Evolutionary conservation across 371 early-diverging fungal genomes (phyloP), one percentile per base, ranked within the genome.

Genomic region (Mortierella sp.): DNA sequence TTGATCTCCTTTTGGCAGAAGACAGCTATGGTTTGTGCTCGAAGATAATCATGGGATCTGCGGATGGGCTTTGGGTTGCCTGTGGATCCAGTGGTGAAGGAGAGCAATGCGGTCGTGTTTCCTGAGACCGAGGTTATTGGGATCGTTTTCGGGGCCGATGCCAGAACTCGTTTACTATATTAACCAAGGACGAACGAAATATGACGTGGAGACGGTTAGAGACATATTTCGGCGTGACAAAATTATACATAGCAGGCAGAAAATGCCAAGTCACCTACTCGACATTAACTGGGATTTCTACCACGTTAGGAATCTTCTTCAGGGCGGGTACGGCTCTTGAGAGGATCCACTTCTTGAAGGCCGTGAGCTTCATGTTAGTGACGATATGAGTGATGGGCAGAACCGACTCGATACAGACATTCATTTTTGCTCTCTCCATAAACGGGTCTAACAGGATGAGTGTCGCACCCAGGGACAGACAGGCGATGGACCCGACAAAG

Each of bases 341-440:
- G 27, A 76, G 78, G 27, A 65, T 39, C 78, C 78, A 76, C 43
- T 76, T 76, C 59, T 76, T 76, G 63, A 76, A 76, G 2, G 62
- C 32, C 6, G 78, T 65, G 34, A 76, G 62, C 27, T 64, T 76
- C 78, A 76, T 76, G 50, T 76, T 76, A 23, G 78, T 76, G 50
- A 76, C 70, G 41, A 76, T 76, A 19, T 76, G 70, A 15, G 57
- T 61, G 21, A 76, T 70, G 2, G 78, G 78, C 44, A 76, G 39
- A 28, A 70, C 70, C 9, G 78, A 76, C 51, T 76, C 78, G 59
- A 76, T 76, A 28, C 78, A 76, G 34, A 76, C 59, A 54, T 61
- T 76, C 78, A 76, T 76, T 56, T 76, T 76, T 31, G 78, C 70
- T 24, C 78, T 55, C 32, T 76, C 78, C 78, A 76, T 76, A 50